Percentiles rank a stretch among this genome's conserved stretches.
Conservation (phyloP, 1,139 yeast genomes). For the Scheffersomyces titani region DNA sequence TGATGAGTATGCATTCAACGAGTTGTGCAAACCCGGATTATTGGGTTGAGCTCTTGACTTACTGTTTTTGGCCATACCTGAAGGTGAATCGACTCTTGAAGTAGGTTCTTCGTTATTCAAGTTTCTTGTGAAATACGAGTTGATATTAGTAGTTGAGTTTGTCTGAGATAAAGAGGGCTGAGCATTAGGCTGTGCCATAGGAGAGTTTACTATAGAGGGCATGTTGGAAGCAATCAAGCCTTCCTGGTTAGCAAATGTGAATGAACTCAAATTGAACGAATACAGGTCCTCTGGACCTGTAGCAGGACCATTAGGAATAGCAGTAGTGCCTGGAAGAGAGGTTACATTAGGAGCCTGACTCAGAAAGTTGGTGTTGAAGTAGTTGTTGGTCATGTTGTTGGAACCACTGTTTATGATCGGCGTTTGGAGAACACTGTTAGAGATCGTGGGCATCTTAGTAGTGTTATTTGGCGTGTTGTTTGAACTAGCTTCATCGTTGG, state of each 20-base stretch:
- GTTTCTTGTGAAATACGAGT: slow-evolving; percentile 20
- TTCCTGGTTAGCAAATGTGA: slow-evolving; percentile 26
- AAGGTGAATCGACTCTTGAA: not conserved
- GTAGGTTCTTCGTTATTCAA: slow-evolving; percentile 11
- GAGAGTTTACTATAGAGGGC: slow-evolving; percentile 4
- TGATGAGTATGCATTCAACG: slow-evolving; percentile 31
- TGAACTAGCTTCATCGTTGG: not conserved
- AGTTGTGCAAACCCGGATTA: slow-evolving; percentile 26
- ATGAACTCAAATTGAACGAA: slow-evolving; percentile 38
- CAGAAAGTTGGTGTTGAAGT: slow-evolving; percentile 31
- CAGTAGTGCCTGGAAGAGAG: not conserved
- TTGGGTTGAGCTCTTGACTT: slow-evolving; percentile 10
- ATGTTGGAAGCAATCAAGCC: slow-evolving; percentile 2
- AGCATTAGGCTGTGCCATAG: slow-evolving; percentile 3
- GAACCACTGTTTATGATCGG: slow-evolving; percentile 31
- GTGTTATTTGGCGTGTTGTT: not conserved
- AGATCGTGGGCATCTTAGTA: not conserved
- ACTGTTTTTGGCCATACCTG: not conserved
- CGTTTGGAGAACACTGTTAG: slow-evolving; percentile 22
- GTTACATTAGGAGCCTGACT: slow-evolving; percentile 9
- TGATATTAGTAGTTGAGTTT: slow-evolving; percentile 22
- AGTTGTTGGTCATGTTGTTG: slow-evolving; percentile 38
- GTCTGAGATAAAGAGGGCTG: slow-evolving; percentile 7
- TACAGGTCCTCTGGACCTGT: slow-evolving; percentile 31
- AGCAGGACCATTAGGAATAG: not conserved